Evolutionary conservation across 2,329 filamentous ascomycete genomes (phyloP).

Genomic region (Cercospora berteroae): DNA sequence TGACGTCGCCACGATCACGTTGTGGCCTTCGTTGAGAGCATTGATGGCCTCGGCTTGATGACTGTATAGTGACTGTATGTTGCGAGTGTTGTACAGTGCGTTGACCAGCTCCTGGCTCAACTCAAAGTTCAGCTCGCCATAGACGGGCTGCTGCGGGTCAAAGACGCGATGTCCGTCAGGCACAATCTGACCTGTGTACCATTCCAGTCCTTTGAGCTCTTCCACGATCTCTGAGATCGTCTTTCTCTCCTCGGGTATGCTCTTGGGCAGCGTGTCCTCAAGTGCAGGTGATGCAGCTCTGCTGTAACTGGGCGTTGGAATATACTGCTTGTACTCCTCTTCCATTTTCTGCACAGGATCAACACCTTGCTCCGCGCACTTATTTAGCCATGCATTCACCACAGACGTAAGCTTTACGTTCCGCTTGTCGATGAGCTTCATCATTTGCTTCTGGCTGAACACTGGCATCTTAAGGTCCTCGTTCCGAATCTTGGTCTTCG

Average conservation of each 20-base stretch:
- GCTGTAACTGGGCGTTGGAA: slow-evolving; percentile 60
- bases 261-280: slow-evolving; percentile 56
- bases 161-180: slow-evolving; percentile 90
- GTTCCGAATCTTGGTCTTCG: slow-evolving; percentile 66
- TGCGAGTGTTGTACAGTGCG: slow-evolving; percentile 86
- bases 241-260: slow-evolving; percentile 77
- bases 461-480: slow-evolving; percentile 89
- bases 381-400: slow-evolving; percentile 72
- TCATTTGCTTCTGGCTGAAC: slow-evolving; percentile 90
- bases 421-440: slow-evolving; percentile 80
- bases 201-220: slow-evolving; percentile 76
- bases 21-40: slow-evolving; percentile 71
- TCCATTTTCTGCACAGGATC: slow-evolving; percentile 68
- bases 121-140: slow-evolving; percentile 79
- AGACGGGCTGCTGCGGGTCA: slow-evolving; percentile 76
- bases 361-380: slow-evolving; percentile 61
- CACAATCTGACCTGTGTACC: slow-evolving; percentile 92
- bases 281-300: slow-evolving; percentile 42
- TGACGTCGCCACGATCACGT: slow-evolving; percentile 91
- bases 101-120: slow-evolving; percentile 93
- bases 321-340: slow-evolving; percentile 56
- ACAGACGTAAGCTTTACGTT: slow-evolving; percentile 80
- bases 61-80: slow-evolving; percentile 80
- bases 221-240: slow-evolving; percentile 79
- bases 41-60: slow-evolving; percentile 96